Evolutionary conservation across 345 rosid species (phyloP).

Genomic region (Gossypium stocksii): DNA sequence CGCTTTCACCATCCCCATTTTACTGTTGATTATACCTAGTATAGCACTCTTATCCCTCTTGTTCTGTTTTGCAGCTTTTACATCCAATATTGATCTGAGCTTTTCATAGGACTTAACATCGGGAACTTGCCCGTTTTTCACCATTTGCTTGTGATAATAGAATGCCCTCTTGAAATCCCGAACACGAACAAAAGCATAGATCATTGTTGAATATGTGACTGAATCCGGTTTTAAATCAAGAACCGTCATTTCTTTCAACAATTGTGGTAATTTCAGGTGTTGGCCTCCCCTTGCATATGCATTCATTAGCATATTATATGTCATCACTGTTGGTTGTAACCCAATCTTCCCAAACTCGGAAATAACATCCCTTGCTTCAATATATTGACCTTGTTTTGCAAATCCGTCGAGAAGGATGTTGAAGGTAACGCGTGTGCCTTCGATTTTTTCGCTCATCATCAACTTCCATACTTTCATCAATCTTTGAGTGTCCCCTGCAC

Average conservation of each 20-base stretch:
- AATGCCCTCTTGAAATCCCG: constrained; percentile 89
- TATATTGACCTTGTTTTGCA: constrained; percentile 80
- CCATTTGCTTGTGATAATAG: constrained; percentile 86
- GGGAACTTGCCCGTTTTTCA: constrained; percentile 69
- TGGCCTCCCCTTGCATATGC: constrained; percentile 88
- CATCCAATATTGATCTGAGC: constrained; percentile 72
- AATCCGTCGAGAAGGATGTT: constrained; percentile 84
- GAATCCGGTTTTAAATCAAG: constrained; percentile 75
- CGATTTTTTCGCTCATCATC: constrained; percentile 53
- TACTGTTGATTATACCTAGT: constrained; percentile 74
- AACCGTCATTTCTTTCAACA: constrained; percentile 73
- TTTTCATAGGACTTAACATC: constrained; percentile 69
- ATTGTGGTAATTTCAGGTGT: constrained; percentile 69
- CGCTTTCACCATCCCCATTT: constrained; percentile 53
- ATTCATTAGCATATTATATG: constrained; percentile 91
- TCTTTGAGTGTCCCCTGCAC: constrained; percentile 57
- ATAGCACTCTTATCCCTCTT: constrained; percentile 68
- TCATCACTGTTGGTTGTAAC: constrained; percentile 72
- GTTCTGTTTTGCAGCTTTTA: constrained; percentile 65
- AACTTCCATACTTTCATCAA: constrained; percentile 75
- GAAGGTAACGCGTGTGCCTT: constrained; percentile 70
- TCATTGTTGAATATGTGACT: constrained; percentile 78
- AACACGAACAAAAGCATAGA: constrained; percentile 75
- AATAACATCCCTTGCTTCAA: constrained; percentile 77
- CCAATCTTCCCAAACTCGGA: constrained; percentile 75